A percentile compares a stretch with the other conserved stretches of the same genome.
Conservation (phyloP, 2,329 filamentous ascomycete genomes). For the Aspergillus ochraceus region DNA sequence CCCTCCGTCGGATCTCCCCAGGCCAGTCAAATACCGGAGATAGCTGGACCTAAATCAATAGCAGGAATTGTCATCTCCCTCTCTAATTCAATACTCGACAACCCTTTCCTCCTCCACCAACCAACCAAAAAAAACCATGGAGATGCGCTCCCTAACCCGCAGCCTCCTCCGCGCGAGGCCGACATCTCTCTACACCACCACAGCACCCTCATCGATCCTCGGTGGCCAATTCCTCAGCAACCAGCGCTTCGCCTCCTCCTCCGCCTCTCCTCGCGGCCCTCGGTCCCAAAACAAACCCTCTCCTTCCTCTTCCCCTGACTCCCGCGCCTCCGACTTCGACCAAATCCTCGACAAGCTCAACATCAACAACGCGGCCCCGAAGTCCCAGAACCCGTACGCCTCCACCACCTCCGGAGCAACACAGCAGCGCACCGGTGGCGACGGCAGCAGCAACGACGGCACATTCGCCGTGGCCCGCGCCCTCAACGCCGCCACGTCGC, state of each 20-base stretch:
- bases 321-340: constrained; percentile 27
- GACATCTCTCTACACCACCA: constrained; percentile 26
- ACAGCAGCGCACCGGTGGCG: neutral
- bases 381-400: neutral
- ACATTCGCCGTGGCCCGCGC: constrained; percentile 2
- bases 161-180: constrained; percentile 36
- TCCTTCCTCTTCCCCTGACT: neutral
- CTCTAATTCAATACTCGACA: neutral
- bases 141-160: constrained; percentile 31
- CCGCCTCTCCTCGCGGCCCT: constrained; percentile 3
- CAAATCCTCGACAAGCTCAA: constrained; percentile 35
- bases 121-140: constrained; percentile 24
- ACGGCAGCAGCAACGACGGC: neutral
- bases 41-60: neutral
- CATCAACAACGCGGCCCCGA: constrained; percentile 15
- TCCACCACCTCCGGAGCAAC: neutral
- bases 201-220: constrained; percentile 14
- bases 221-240: constrained; percentile 14
- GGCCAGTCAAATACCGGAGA: neutral
- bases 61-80: neutral
- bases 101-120: neutral
- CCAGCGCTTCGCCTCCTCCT: constrained; percentile 25
- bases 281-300: constrained; percentile 6
- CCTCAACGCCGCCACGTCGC: constrained; percentile 15
- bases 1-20: neutral